These are phyloP conservation scores for Ogataea minuta DNA, from an alignment of 805 yeast species.

Conservation along the genomic window DNA sequence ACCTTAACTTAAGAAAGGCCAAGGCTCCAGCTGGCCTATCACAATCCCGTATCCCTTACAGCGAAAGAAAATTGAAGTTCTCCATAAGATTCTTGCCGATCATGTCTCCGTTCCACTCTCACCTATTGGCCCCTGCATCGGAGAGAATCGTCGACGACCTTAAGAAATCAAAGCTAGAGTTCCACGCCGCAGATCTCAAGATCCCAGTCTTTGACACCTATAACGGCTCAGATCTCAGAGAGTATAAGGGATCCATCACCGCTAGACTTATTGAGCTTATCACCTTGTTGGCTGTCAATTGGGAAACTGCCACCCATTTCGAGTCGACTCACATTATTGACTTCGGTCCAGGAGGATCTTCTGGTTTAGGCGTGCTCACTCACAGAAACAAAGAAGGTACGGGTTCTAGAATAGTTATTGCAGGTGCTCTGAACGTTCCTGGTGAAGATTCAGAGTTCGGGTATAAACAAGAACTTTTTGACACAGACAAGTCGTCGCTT, in stretches of 20 bases:
- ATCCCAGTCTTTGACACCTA: constrained; percentile 92
- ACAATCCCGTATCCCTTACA: constrained; percentile 90
- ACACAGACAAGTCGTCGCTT: constrained; percentile 58
- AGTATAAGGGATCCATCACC: constrained; percentile 50
- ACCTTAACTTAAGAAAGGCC: constrained; percentile 85
- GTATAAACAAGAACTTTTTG: constrained; percentile 92
- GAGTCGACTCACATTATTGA: constrained; percentile 86
- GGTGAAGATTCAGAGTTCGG: constrained; percentile 83
- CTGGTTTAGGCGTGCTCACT: constrained; percentile 94
- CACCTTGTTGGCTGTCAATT: constrained; percentile 84
- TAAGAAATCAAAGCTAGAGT: constrained; percentile 53
- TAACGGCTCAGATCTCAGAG: constrained; percentile 76
- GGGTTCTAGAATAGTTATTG: constrained; percentile 91
- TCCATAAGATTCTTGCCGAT: constrained; percentile 93
- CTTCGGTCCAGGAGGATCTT: constrained; percentile 98
- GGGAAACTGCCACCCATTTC: constrained; percentile 89
- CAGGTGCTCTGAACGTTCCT: constrained; percentile 78
- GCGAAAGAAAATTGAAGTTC: constrained; percentile 91
- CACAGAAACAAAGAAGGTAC: constrained; percentile 99
- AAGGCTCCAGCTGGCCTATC: constrained; percentile 94
- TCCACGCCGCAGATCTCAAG: constrained; percentile 52
- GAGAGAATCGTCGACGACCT: constrained; percentile 66
- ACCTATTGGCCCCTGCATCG: constrained; percentile 72
- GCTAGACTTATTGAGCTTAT: constrained; percentile 78
- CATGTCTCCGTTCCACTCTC: constrained; percentile 96